Evolutionary conservation across 2,329 filamentous ascomycete species (phyloP).

Genomic region (Pestalotiopsis sp.): DNA sequence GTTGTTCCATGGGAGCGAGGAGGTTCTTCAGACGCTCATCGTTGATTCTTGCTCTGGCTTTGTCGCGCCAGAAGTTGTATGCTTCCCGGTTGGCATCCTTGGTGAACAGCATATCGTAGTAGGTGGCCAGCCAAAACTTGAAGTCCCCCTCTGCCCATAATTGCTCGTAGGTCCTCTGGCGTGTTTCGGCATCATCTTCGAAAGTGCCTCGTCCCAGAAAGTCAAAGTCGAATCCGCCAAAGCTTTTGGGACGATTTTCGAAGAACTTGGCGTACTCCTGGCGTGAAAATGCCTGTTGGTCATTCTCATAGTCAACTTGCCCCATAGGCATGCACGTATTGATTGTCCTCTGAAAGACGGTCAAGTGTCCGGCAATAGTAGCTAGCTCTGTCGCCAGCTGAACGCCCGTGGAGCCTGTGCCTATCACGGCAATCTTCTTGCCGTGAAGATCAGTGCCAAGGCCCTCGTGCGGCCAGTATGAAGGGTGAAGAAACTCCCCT

Average conservation of each 20-base stretch:
- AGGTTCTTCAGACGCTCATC: slow-evolving; percentile 48
- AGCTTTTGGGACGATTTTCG: slow-evolving; percentile 48
- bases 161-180: slow-evolving; percentile 28
- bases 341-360: slow-evolving; percentile 26
- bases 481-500: slow-evolving; percentile 26
- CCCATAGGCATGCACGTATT: slow-evolving; percentile 27
- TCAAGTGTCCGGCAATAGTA: slow-evolving; percentile 19
- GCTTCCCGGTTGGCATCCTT: slow-evolving; percentile 47
- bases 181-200: slow-evolving; percentile 44
- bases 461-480: slow-evolving; percentile 23
- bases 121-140: slow-evolving; percentile 50
- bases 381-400: slow-evolving; percentile 30
- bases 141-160: slow-evolving; percentile 51
- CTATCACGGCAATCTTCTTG: slow-evolving; percentile 30
- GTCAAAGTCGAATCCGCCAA: slow-evolving; percentile 59
- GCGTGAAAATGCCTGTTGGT: slow-evolving; percentile 35
- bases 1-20: slow-evolving; percentile 49
- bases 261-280: slow-evolving; percentile 52
- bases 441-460: slow-evolving; percentile 34
- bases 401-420: slow-evolving; percentile 30
- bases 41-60: slow-evolving; percentile 45
- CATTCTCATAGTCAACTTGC: slow-evolving; percentile 27
- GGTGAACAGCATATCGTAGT: slow-evolving; percentile 50
- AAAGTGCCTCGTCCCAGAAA: slow-evolving; percentile 53
- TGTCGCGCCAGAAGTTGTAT: slow-evolving; percentile 54